Conservation (phyloP, 2,329 filamentous ascomycete genomes). For the Coniochaeta prunicola region DNA sequence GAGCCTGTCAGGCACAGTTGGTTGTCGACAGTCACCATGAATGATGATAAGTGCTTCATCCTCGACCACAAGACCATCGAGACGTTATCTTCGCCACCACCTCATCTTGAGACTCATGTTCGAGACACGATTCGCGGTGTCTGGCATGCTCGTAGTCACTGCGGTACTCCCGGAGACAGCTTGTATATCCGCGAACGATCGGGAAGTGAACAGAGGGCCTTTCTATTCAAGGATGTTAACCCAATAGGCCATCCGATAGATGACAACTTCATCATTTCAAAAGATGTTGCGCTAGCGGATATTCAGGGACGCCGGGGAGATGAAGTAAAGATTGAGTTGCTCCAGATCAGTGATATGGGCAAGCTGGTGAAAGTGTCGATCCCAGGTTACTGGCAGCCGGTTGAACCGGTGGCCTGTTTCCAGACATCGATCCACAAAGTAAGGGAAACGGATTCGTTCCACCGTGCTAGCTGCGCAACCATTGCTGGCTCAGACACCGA, state of each 20-base stretch:
- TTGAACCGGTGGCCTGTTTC: not conserved
- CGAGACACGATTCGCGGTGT: not conserved
- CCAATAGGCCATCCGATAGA: conserved; percentile 11
- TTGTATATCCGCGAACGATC: conserved; percentile 12
- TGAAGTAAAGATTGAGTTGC: conserved; percentile 6
- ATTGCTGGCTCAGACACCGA: not conserved
- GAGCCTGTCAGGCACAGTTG: not conserved
- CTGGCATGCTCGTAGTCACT: conserved; percentile 9
- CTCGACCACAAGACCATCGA: not conserved
- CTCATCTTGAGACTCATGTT: not conserved
- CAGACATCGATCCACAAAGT: not conserved
- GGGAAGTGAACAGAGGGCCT: not conserved
- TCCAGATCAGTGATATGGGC: not conserved
- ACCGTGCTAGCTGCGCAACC: not conserved
- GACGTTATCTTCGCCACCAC: not conserved
- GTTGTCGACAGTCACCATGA: not conserved
- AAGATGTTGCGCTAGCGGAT: conserved; percentile 1
- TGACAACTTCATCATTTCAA: conserved; percentile 22
- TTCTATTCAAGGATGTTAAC: conserved; percentile 23
- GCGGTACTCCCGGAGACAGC: conserved; percentile 22
- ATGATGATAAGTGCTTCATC: not conserved
- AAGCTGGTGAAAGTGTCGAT: not conserved
- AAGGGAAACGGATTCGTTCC: not conserved
- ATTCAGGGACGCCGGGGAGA: not conserved
- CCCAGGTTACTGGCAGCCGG: not conserved